These are phyloP conservation scores for Neoscytalidium dimidiatum DNA, from an alignment of 2,329 filamentous ascomycete genomes.

Conservation along the genomic window DNA sequence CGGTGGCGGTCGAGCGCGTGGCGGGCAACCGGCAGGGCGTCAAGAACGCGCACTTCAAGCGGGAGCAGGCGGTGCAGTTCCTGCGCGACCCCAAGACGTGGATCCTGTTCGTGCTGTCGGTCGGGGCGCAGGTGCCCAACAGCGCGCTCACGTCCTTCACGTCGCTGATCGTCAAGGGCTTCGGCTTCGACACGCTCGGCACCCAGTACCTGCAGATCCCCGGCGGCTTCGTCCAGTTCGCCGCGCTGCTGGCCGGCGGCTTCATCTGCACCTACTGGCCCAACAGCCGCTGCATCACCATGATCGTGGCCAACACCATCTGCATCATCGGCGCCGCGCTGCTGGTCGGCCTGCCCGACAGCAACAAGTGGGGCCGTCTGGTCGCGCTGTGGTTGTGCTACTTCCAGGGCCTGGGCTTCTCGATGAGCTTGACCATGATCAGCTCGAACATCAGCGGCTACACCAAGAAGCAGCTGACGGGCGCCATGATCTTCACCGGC, in stretches of 20 bases:
- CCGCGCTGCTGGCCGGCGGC: slow-evolving; percentile 52
- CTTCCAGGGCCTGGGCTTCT: slow-evolving; percentile 57
- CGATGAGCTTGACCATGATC: slow-evolving; percentile 56
- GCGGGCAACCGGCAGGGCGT: slow-evolving; percentile 55
- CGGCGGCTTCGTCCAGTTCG: slow-evolving; percentile 59
- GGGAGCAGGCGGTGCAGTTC: slow-evolving; percentile 47
- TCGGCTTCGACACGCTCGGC: slow-evolving; percentile 91
- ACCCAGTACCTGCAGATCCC: slow-evolving; percentile 66
- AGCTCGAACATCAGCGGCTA: slow-evolving; percentile 56
- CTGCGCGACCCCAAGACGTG: slow-evolving; percentile 59
- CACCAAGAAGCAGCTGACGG: slow-evolving; percentile 58
- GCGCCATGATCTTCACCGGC: slow-evolving; percentile 53
- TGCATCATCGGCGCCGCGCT: slow-evolving; percentile 57
- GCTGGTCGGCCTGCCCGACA: slow-evolving; percentile 53
- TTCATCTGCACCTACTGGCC: slow-evolving; percentile 56
- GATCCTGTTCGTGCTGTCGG: slow-evolving; percentile 56
- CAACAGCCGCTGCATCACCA: slow-evolving; percentile 55
- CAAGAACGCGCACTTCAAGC: slow-evolving; percentile 52
- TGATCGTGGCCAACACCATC: slow-evolving; percentile 58
- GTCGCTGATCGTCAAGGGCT: slow-evolving; percentile 55
- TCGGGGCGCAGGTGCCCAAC: slow-evolving; percentile 59
- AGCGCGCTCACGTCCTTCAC: slow-evolving; percentile 57
- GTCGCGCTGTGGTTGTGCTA: slow-evolving; percentile 61
- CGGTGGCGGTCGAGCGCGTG: slow-evolving; percentile 56
- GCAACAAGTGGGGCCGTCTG: slow-evolving; percentile 59